Evolutionary conservation across 495 filamentous ascomycete species (phyloP).

Genomic region (Penicillium fimorum): DNA sequence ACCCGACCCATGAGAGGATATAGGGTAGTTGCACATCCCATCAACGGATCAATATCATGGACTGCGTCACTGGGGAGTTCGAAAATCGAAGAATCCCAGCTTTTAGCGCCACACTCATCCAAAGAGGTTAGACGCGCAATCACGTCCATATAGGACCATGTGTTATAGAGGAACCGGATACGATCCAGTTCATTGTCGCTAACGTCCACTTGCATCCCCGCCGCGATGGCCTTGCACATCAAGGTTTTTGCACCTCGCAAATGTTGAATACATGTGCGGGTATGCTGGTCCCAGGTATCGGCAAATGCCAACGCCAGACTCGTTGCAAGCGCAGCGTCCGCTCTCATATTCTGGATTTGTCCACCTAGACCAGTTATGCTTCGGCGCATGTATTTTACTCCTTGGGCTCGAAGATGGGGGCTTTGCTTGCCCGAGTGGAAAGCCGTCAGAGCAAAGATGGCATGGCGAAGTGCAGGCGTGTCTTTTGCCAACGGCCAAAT

Average conservation of each 20-base stretch:
- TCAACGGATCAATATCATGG: conserved; percentile 68
- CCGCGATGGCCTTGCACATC: conserved; percentile 56
- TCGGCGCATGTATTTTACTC: conserved; percentile 70
- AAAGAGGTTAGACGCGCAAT: conserved; percentile 71
- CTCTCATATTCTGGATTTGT: conserved; percentile 59
- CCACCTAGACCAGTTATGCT: conserved; percentile 59
- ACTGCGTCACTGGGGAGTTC: conserved; percentile 41
- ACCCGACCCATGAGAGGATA: conserved; percentile 73
- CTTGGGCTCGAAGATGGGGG: conserved; percentile 58
- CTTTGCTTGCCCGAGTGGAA: conserved; percentile 68
- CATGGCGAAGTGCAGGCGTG: conserved; percentile 70
- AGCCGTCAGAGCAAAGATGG: conserved; percentile 70
- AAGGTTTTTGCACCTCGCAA: conserved; percentile 67
- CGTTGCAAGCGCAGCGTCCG: conserved; percentile 69
- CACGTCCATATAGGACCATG: conserved; percentile 82
- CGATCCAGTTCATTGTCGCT: conserved; percentile 48
- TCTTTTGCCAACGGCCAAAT: conserved; percentile 69
- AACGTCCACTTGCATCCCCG: conserved; percentile 34
- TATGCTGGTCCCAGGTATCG: conserved; percentile 76
- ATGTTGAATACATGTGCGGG: conserved; percentile 71
- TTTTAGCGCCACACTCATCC: conserved; percentile 55
- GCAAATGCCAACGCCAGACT: conserved; percentile 73
- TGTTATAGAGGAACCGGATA: conserved; percentile 71
- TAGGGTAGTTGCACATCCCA: conserved; percentile 70
- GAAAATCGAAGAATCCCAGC: conserved; percentile 49